Evolutionary conservation across 2,329 filamentous ascomycete species (phyloP), one percentile per base, ranked within the genome.

Genomic region (Biscogniauxia marginata): DNA sequence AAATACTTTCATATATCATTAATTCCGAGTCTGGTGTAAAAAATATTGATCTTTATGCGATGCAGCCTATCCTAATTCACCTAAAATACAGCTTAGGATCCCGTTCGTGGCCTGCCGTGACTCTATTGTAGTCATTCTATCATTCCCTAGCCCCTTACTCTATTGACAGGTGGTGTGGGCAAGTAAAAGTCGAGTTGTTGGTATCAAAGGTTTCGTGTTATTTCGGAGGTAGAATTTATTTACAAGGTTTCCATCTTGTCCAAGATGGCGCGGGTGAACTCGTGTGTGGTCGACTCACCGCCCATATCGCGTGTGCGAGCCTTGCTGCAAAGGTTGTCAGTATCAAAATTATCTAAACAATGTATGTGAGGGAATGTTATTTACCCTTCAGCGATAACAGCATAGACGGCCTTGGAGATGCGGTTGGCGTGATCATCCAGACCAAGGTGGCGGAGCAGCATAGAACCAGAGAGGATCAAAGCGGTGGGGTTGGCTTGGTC

Each of bases 401-500:
- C 81, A 71, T 88, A 88, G 67, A 87, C 79, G 65, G 89, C 88
- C 83, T 93, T 93, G 75, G 91, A 96, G 78, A 98, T 96, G 74
- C 95, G 88, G 86, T 97, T 97, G 71, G 95, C 95, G 76, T 99
- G 95, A 76, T 98, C 92, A 73, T 99, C 93, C 51, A 99, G 89
- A 67, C 95, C 95, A 65, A 99, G 85, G 80, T 99, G 95, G 73
- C 95, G 89, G 75, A 99, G 85, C 70, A 99, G 88, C 95, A 99
- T 99, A 74, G 91, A 90, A 65, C 92, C 92, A 58, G 91, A 96
- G 63, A 99, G 89, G 67, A 99, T 85, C 81, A 99, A 83, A 64
- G 95, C 95, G 55, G 92, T 97, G 53, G 95, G 95, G 85, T 99
- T 99, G 65, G 95, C 95, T 82, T 98, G 92, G 79, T 97, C 93